Evolutionary conservation across 179 eudicot genomes (phyloP).

Genomic region (Nepenthes alata): DNA sequence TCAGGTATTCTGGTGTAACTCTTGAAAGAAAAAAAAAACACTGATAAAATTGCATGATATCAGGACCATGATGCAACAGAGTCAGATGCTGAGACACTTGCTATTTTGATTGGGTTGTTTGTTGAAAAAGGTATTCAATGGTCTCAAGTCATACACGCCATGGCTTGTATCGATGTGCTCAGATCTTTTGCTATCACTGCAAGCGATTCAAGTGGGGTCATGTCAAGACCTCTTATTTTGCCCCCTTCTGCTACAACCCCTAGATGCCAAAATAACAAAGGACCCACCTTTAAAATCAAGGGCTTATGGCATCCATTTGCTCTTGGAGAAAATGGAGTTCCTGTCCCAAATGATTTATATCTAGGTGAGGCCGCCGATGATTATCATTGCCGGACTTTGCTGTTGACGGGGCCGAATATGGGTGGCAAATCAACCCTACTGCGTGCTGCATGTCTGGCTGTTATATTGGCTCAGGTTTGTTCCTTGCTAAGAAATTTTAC

Average conservation of each 20-base stretch:
- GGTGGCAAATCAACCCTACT: conserved; percentile 97
- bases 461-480: conserved; percentile 84
- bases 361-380: conserved; percentile 53
- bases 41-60: conserved; percentile 7
- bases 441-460: conserved; percentile 86
- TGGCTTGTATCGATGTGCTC: conserved; percentile 65
- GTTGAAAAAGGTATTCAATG: conserved; percentile 63
- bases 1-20: neutral
- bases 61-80: conserved; percentile 74
- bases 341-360: conserved; percentile 74
- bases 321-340: conserved; percentile 52
- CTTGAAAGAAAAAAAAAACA: neutral
- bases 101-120: conserved; percentile 71
- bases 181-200: conserved; percentile 78
- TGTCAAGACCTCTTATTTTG: conserved; percentile 67
- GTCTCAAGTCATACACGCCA: conserved; percentile 62
- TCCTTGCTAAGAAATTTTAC: neutral
- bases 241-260: conserved; percentile 30
- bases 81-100: conserved; percentile 66
- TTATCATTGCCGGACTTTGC: conserved; percentile 53
- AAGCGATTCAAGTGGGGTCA: conserved; percentile 47
- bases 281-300: conserved; percentile 58
- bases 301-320: conserved; percentile 98
- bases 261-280: conserved; percentile 22
- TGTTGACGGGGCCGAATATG: conserved; percentile 98